These are phyloP conservation scores for Rhizodiscina lignyota DNA, from an alignment of 495 filamentous ascomycete species.

Conservation along the genomic window DNA sequence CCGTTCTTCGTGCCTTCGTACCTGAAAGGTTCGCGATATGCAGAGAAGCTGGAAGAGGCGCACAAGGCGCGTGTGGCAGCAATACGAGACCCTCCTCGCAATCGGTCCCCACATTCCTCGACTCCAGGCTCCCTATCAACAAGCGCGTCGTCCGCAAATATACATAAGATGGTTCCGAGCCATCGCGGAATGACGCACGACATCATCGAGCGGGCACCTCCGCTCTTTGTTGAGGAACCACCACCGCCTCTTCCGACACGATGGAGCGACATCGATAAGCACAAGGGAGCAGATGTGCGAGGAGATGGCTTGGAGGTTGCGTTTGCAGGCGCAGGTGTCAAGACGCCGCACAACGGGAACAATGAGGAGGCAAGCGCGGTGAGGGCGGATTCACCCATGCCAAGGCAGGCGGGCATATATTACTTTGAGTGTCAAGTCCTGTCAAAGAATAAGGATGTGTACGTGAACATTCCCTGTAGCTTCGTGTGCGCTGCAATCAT, in stretches of 20 bases:
- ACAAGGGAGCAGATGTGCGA: conserved; percentile 44
- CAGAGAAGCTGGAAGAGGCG: conserved; percentile 53
- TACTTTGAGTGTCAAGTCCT: conserved; percentile 91
- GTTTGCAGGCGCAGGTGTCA: conserved; percentile 44
- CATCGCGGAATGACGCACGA: conserved; percentile 77
- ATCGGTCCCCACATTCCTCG: conserved; percentile 18
- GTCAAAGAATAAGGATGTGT: conserved; percentile 78
- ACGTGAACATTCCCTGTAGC: conserved; percentile 25
- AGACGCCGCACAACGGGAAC: conserved; percentile 58
- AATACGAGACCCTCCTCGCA: conserved; percentile 14
- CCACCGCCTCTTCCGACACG: conserved; percentile 56
- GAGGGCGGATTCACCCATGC: conserved; percentile 78
- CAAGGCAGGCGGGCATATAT: conserved; percentile 83
- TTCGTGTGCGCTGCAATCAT: too few relatives aligned
- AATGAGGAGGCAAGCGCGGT: conserved; percentile 71
- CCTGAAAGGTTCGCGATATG: conserved; percentile 58
- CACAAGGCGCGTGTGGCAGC: conserved; percentile 44
- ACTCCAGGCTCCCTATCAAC: conserved; percentile 36
- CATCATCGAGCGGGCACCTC: conserved; percentile 60
- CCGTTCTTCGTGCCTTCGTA: conserved; percentile 70
- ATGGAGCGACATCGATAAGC: conserved; percentile 72
- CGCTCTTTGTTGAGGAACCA: conserved; percentile 34
- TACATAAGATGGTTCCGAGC: conserved; percentile 35
- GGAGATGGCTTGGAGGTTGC: conserved; percentile 65
- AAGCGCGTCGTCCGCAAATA: conserved; percentile 43